Percentiles rank a stretch among this genome's conserved stretches.
These are phyloP conservation scores for Neocatenulostroma microsporum DNA, from an alignment of 2,329 filamentous ascomycete genomes.

Conservation along the genomic window DNA sequence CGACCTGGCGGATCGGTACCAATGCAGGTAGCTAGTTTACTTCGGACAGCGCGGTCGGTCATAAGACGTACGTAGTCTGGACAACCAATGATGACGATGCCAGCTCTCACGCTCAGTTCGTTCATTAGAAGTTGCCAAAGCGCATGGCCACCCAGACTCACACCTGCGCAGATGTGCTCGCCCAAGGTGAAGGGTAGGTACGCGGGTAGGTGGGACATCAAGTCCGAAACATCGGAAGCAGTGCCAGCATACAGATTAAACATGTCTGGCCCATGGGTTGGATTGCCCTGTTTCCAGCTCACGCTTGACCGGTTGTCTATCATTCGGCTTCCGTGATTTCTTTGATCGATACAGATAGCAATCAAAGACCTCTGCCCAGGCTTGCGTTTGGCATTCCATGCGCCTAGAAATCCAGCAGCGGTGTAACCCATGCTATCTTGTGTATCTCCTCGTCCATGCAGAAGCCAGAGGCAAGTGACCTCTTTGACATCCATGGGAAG, in stretches of 20 bases:
- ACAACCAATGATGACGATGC: conserved; percentile 75
- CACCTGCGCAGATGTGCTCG: conserved; percentile 68
- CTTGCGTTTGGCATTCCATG: conserved; percentile 52
- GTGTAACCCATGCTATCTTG: conserved; percentile 69
- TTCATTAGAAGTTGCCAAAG: conserved; percentile 76
- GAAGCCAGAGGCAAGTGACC: conserved; percentile 80
- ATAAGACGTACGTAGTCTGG: conserved; percentile 80
- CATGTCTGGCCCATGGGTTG: conserved; percentile 84
- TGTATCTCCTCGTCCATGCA: conserved; percentile 68
- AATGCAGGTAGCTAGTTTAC: conserved; percentile 49
- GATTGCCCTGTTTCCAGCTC: conserved; percentile 72
- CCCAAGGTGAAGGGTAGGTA: conserved; percentile 52
- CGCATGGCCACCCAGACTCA: conserved; percentile 80
- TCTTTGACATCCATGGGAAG: conserved; percentile 46
- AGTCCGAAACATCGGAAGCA: conserved; percentile 61
- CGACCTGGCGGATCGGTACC: conserved; percentile 53
- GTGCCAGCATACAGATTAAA: conserved; percentile 68
- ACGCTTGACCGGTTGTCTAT: conserved; percentile 63
- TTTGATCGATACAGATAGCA: conserved; percentile 80
- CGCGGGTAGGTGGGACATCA: conserved; percentile 71
- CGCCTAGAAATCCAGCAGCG: conserved; percentile 59
- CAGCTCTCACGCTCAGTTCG: conserved; percentile 71
- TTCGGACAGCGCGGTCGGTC: conserved; percentile 65
- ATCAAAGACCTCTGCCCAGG: conserved; percentile 54
- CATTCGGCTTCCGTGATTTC: conserved; percentile 75